Base-by-base conservation (phyloP, 495 filamentous ascomycete species). In the Tuber magnatum region DNA sequence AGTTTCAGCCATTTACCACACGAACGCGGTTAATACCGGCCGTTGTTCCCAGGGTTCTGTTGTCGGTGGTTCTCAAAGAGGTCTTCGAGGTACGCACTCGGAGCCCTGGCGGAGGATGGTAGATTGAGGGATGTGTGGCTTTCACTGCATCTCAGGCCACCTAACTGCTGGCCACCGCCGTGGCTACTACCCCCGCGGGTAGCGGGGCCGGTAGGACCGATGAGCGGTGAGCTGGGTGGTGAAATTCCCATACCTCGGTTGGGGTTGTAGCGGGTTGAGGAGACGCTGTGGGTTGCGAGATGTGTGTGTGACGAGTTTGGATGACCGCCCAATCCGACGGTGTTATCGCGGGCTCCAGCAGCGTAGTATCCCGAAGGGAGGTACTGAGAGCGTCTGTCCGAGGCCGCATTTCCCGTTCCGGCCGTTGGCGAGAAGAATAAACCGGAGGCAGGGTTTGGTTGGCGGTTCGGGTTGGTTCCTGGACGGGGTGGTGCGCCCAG, bases 351-450 rank as follows among this genome's bases (percentile, higher is more conserved):
- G 71, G 84, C 86, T 32, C 88, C 88, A 32, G 93, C 88, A 41
- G 94, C 90, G 82, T 99, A 99, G 84, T 97, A 98, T 14, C 95
- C 95, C 6, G 94, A 90, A 44, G 95, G 95, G 35, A 98, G 88
- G 84, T 94, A 97, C 35, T 85, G 87, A 5, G 89, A 90, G 20
- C 85, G 88, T 22, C 84, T 83, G n/a, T 87, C 82, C 38, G 81
- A 83, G 16, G 83, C 81, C 2, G 84, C 75, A 71, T 51, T 78
- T 41, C 84, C 86, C n/a, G 84, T 84, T 32, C 88, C 89, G 1
- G 94, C 94, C 1, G 95, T 98, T 0, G 95, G 95, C 2, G 93
- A 97, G 84, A 96, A 99, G 88, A 99, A 99, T 7, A 99, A 88
- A 56, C 88, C 91, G 72, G 86, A 85, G 71, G 84, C 79, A 10